Evolutionary conservation across 2,329 filamentous ascomycete species (phyloP).

Genomic region (Penicillium sp.): DNA sequence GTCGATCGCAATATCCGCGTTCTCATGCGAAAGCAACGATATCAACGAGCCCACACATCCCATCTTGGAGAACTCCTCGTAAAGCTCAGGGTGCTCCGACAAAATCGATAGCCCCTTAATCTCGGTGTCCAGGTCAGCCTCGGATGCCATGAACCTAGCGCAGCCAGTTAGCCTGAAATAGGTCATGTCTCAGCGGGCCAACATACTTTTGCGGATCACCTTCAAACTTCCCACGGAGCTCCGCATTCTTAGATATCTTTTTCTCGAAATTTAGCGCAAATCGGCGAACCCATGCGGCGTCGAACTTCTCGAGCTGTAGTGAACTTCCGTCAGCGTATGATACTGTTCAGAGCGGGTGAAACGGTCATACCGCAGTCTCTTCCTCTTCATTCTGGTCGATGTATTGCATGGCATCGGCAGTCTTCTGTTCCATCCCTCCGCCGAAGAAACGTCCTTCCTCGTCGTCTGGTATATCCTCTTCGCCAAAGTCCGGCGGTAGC

Average conservation of each 20-base stretch:
- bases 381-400: conserved; percentile 65
- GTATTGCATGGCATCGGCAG: conserved; percentile 80
- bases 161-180: background rate
- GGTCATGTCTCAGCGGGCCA: no score
- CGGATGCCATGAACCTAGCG: conserved; percentile 65
- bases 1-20: conserved; percentile 92
- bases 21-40: conserved; percentile 82
- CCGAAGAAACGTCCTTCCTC: conserved; percentile 96
- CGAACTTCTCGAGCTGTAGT: conserved; percentile 65
- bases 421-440: conserved; percentile 75
- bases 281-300: conserved; percentile 75
- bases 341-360: background rate
- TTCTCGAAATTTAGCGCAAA: conserved; percentile 81
- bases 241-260: conserved; percentile 84
- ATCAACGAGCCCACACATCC: conserved; percentile 71
- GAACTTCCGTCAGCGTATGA: conserved; percentile 21
- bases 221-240: conserved; percentile 81
- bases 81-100: conserved; percentile 79
- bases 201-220: conserved; percentile 66
- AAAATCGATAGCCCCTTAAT: conserved; percentile 84
- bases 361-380: conserved; percentile 40
- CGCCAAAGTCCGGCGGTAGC: conserved; percentile 53
- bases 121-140: conserved; percentile 83
- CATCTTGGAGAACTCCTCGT: conserved; percentile 71
- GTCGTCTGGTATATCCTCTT: conserved; percentile 63